A percentile compares a stretch with the other conserved stretches of the same genome.
phyloP scores from a whole-genome alignment of 306 rosid species.

The Vicia sativa region DNA sequence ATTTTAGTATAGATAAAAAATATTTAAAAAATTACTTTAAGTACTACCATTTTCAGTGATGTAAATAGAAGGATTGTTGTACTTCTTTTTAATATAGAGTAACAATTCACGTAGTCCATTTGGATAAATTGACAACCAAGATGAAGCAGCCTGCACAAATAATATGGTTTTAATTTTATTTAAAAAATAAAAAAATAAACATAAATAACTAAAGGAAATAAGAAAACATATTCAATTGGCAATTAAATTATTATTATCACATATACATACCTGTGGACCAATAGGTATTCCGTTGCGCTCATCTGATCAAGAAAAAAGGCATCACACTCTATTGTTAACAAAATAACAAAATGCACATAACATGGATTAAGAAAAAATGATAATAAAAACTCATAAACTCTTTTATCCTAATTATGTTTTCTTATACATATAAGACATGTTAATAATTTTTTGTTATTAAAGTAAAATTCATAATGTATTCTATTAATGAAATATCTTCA shows the following conservation, averaged over 20 bases:
- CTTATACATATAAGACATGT: neutral
- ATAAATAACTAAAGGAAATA: too few relatives aligned
- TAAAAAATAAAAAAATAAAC: too few relatives aligned
- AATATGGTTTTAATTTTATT: neutral
- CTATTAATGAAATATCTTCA: neutral
- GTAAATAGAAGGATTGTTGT: slow-evolving; percentile 38
- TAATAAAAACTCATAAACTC: too few relatives aligned
- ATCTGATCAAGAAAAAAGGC: neutral
- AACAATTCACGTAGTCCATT: slow-evolving; percentile 49
- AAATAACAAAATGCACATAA: too few relatives aligned
- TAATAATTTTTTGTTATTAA: neutral
- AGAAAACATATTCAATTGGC: neutral
- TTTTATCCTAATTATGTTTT: too few relatives aligned
- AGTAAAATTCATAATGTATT: neutral
- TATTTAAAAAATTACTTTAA: neutral
- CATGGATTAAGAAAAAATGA: too few relatives aligned
- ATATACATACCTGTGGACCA: slow-evolving; percentile 34
- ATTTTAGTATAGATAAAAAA: neutral
- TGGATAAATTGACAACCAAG: slow-evolving; percentile 52
- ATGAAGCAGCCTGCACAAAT: slow-evolving; percentile 47
- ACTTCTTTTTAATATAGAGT: slow-evolving; percentile 41
- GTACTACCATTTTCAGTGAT: slow-evolving; percentile 43
- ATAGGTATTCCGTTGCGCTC: slow-evolving; percentile 38
- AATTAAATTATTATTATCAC: slow-evolving; percentile 22
- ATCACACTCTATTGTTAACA: too few relatives aligned